A percentile compares a stretch with the other conserved stretches of the same genome.
Conservation (phyloP, 129 eudicot genomes). For the Lonicera japonica region DNA sequence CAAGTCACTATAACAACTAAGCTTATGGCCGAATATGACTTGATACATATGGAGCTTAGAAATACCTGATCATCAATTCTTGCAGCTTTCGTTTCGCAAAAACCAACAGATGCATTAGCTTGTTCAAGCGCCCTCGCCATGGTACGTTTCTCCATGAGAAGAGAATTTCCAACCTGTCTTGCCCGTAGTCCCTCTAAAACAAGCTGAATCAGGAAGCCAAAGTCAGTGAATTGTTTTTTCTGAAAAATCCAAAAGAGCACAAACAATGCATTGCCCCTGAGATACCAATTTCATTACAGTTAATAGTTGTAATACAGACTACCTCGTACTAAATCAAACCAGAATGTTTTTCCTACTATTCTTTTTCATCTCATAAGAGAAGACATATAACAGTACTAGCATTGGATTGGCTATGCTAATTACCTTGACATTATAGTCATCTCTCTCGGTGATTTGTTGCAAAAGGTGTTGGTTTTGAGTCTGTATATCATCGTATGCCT, state of each 20-base stretch:
- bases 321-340: too few relatives aligned
- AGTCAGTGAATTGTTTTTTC: background rate
- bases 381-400: background rate
- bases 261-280: background rate
- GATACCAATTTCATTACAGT: background rate
- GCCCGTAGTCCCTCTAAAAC: conserved; percentile 76
- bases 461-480: conserved; percentile 86
- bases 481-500: conserved; percentile 91
- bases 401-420: background rate
- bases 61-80: conserved; percentile 88
- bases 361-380: background rate
- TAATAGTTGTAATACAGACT: background rate
- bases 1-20: too few relatives aligned
- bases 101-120: conserved; percentile 41
- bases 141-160: conserved; percentile 58
- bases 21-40: background rate
- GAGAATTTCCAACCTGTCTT: conserved; percentile 50
- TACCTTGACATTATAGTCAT: conserved; percentile 90
- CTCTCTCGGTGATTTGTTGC: conserved; percentile 95
- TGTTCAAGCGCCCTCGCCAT: conserved; percentile 48
- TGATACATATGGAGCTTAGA: background rate
- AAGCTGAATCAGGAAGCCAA: conserved; percentile 50
- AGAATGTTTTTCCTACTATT: background rate
- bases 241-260: background rate
- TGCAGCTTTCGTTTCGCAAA: conserved; percentile 52